Evolutionary conservation across 306 rosid species (phyloP).

Genomic region (Fagus sylvatica): DNA sequence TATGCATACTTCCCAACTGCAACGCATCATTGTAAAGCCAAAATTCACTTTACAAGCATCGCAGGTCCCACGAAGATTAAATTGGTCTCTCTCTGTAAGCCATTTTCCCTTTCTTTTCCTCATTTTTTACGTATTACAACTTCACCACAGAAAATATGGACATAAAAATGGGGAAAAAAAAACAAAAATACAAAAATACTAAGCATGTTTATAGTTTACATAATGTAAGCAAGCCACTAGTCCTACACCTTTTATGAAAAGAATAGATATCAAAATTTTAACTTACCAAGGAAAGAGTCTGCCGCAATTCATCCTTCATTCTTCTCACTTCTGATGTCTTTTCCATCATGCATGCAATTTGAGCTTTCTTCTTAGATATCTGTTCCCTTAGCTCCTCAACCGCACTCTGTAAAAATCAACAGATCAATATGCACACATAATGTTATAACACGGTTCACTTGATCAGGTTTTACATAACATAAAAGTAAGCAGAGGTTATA

Average conservation of each 20-base stretch:
- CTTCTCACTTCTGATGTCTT: constrained; percentile 66
- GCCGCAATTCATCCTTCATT: constrained; percentile 60
- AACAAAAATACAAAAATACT: not conserved
- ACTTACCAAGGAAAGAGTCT: constrained; percentile 64
- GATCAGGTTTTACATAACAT: not conserved
- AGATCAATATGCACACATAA: not conserved
- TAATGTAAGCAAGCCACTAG: constrained; percentile 8
- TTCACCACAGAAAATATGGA: not conserved
- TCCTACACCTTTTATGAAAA: constrained; percentile 12
- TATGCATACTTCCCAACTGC: not conserved
- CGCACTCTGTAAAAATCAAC: constrained; percentile 41
- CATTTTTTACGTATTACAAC: not conserved
- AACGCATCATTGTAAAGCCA: not conserved
- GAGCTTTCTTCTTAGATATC: constrained; percentile 47
- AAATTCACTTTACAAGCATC: not conserved
- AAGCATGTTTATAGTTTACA: not conserved
- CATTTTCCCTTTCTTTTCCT: not conserved
- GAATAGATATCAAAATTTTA: constrained; percentile 16
- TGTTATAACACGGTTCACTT: not conserved
- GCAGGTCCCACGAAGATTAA: not conserved
- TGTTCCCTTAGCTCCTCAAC: constrained; percentile 49
- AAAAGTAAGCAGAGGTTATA: not conserved
- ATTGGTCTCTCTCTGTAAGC: not conserved
- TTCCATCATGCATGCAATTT: constrained; percentile 61
- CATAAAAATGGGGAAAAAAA: not conserved